Evolutionary conservation across 768 basidiomycete species (phyloP), one percentile per base, ranked within the genome.

Genomic region (Daedaleopsis sinensis): DNA sequence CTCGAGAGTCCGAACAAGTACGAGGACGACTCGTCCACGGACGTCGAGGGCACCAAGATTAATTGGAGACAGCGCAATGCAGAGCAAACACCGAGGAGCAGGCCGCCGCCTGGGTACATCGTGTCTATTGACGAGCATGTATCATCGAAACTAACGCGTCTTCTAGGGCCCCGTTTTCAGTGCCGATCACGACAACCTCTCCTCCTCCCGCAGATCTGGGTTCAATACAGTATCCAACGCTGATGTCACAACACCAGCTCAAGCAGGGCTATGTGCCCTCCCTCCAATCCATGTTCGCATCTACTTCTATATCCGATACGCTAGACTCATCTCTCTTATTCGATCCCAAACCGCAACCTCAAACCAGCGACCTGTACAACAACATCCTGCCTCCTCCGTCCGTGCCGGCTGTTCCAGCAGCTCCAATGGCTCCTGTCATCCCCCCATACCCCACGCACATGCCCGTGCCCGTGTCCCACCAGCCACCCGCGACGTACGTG

Each of bases 231-330:
- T 90, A 90, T 67, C 90, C 90, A 1, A 78, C 83, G 16, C 82
- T 93, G 37, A 93, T 93, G 91, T 86, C 87, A 1, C 83, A 83
- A 58, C 92, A 93, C 60, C 91, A 93, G 72, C 81, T 85, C 58
- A 80, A 76, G 53, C 91, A 93, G 68, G 91, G 91, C 42, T 93
- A 93, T 68, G 82, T 81, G 24, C 91, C 91, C 1, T 91, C 89
- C 6, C 72, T 87, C n/a, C 83, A 83, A 57, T 91, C 89, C 23
- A 92, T 91, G 88, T 91, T 91, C 65, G 50, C 63, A 11, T 21
- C 68, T 59, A 59, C 57, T 16, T 52, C 58, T 47, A 44, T 59
- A 3, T 70, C 72, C 63, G 67, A 71, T 64, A 71, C 73, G 44
- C 73, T 72, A 44, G 73, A 73, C 21, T 71, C 77, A 13, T 82